Conservation (phyloP, 169 alveolate species). For the Amoebophrya sp. region DNA sequence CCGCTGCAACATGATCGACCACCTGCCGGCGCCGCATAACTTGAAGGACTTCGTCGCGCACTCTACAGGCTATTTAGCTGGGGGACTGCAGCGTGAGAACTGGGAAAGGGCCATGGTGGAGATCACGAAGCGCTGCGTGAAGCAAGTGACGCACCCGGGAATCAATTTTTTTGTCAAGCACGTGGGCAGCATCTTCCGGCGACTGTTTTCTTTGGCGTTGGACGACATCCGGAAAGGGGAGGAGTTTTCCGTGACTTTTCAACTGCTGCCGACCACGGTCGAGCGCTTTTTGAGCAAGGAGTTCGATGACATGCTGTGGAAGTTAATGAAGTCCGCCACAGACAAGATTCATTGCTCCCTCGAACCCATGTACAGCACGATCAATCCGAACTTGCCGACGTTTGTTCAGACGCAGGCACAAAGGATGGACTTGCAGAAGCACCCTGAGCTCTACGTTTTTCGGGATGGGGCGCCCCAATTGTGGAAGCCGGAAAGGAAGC, state of each 20-base stretch:
- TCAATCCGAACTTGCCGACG: background rate
- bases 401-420: background rate
- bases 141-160: background rate
- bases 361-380: background rate
- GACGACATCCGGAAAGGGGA: background rate
- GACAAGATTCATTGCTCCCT: background rate
- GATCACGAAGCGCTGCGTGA: background rate
- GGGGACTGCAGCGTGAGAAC: background rate
- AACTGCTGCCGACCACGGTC: background rate
- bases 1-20: background rate
- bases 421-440: background rate
- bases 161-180: background rate
- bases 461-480: background rate
- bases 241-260: background rate
- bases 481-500: background rate
- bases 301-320: background rate
- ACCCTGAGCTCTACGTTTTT: background rate
- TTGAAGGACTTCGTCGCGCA: background rate
- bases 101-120: background rate
- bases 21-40: background rate
- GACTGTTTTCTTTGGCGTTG: background rate
- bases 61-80: background rate
- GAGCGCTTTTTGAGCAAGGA: background rate
- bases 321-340: background rate
- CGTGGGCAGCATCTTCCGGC: background rate